Conservation (phyloP, 805 yeast genomes). For the Maudiozyma saulgeensis region DNA sequence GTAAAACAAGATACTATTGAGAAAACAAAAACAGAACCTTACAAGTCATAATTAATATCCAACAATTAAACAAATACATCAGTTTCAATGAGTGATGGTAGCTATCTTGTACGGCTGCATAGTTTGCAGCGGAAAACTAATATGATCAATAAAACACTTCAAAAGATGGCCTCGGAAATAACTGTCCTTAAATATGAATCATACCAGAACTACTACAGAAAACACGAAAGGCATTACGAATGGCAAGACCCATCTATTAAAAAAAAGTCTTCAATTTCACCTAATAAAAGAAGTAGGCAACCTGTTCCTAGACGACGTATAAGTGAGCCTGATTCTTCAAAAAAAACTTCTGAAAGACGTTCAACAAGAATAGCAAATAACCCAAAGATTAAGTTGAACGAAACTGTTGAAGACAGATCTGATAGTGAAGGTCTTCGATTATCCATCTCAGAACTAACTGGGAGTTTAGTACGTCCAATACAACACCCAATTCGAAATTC, state of each 20-base stretch:
- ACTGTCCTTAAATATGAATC: not conserved
- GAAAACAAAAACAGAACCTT: too few relatives aligned
- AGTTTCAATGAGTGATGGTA: not conserved
- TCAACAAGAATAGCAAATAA: not conserved
- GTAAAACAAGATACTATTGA: too few relatives aligned
- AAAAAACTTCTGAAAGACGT: not conserved
- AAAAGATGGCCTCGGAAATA: not conserved
- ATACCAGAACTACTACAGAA: constrained; percentile 1
- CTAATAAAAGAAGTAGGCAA: not conserved
- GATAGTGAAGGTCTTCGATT: too few relatives aligned
- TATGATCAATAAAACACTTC: not conserved
- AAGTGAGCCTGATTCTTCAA: too few relatives aligned
- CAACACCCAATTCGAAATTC: not conserved
- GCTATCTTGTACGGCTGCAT: not conserved
- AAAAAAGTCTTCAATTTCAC: not conserved
- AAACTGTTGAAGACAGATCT: too few relatives aligned
- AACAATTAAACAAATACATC: too few relatives aligned
- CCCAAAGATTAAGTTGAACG: too few relatives aligned
- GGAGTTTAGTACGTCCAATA: not conserved
- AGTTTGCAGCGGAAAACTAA: not conserved
- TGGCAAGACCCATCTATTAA: not conserved
- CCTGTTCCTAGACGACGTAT: too few relatives aligned
- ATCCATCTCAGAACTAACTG: not conserved
- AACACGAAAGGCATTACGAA: not conserved
- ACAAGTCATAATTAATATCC: too few relatives aligned